phyloP scores from a whole-genome alignment of 75 land plant species.

The Pinus tabuliformis region DNA sequence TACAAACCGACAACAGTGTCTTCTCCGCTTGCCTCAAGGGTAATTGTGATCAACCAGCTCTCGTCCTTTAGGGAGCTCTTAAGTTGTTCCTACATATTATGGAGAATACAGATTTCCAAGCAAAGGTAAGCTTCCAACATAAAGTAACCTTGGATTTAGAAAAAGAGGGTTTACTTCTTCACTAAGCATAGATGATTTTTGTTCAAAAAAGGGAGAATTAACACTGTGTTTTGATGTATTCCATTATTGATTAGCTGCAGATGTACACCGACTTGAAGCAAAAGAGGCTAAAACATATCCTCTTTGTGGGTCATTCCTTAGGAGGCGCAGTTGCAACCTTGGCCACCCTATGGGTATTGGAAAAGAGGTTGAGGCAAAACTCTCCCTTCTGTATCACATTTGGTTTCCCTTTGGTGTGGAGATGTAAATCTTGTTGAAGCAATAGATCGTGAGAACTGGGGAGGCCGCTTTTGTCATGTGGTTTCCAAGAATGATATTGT shows the following conservation, averaged over 20 bases:
- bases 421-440: slow-evolving; percentile 42
- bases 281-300: not conserved
- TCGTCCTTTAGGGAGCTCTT: not conserved
- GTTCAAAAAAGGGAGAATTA: no score
- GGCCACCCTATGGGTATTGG: slow-evolving; percentile 1
- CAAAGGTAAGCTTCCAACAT: not conserved
- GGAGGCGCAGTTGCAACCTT: slow-evolving; percentile 5
- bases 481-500: slow-evolving; percentile 48
- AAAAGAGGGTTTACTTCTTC: not conserved
- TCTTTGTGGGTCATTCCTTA: slow-evolving; percentile 1
- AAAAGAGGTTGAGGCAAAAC: not conserved
- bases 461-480: slow-evolving; percentile 36
- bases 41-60: not conserved
- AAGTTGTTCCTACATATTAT: not conserved
- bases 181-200: no score
- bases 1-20: not conserved
- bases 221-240: not conserved
- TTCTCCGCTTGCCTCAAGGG: not conserved
- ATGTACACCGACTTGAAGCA: not conserved
- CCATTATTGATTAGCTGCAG: not conserved
- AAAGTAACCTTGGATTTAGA: not conserved
- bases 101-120: not conserved
- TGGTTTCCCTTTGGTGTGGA: slow-evolving; percentile 65
- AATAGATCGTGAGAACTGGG: slow-evolving; percentile 53
- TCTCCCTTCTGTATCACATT: slow-evolving; percentile 54